These are phyloP conservation scores for Phaeosphaeriaceae sp. DNA, from an alignment of 2,329 filamentous ascomycete genomes.

Conservation along the genomic window DNA sequence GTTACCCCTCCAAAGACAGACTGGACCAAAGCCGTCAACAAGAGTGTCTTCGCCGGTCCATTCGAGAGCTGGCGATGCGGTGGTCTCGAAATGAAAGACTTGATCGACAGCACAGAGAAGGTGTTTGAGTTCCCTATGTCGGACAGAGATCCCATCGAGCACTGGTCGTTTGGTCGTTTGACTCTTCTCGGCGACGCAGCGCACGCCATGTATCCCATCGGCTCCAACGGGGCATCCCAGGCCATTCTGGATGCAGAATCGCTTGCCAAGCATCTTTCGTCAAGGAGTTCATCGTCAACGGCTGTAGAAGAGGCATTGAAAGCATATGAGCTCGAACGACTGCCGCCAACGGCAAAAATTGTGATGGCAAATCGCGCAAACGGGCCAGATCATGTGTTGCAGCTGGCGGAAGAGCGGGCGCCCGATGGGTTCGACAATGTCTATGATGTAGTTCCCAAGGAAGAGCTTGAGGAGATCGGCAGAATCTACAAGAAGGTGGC, in stretches of 20 bases:
- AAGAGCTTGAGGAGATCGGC: conserved; percentile 51
- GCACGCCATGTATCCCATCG: conserved; percentile 54
- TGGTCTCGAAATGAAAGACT: conserved; percentile 51
- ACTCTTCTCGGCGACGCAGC: conserved; percentile 54
- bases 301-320: conserved; percentile 42
- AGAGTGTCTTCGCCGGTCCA: conserved; percentile 49
- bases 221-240: conserved; percentile 54
- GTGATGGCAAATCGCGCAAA: conserved; percentile 57
- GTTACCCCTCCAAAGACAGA: conserved; percentile 54
- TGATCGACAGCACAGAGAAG: conserved; percentile 52
- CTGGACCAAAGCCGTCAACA: conserved; percentile 53
- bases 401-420: conserved; percentile 54
- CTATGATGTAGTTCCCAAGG: conserved; percentile 50
- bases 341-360: conserved; percentile 55
- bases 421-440: conserved; percentile 50
- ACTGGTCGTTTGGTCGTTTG: conserved; percentile 46
- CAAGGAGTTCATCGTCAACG: conserved; percentile 22
- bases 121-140: conserved; percentile 58
- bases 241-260: conserved; percentile 55
- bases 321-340: conserved; percentile 48
- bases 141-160: conserved; percentile 51
- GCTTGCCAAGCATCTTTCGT: conserved; percentile 43
- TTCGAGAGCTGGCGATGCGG: conserved; percentile 54
- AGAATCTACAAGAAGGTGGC: conserved; percentile 50
- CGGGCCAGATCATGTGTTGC: conserved; percentile 56